Evolutionary conservation across 1,139 yeast species (phyloP), one percentile per base, ranked within the genome.

Genomic region (Candida labiduridarum): DNA sequence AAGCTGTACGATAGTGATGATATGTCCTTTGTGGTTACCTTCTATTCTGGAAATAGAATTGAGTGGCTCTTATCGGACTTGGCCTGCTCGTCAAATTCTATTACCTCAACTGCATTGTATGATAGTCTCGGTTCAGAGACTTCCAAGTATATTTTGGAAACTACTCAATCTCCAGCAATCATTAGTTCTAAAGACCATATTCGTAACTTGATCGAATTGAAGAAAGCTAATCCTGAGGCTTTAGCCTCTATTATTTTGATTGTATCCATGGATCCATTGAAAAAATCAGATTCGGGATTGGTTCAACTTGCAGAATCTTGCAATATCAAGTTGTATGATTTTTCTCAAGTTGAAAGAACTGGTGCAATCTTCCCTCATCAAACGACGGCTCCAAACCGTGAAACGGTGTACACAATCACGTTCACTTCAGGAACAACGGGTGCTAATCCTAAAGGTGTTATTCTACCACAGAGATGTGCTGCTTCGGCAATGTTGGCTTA

Each of bases 391-490:
- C 76, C 78, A 14, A 56, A 45, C 4, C 63, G 68, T 1, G 64
- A 65, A 9, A 61, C 74, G 1, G 51, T 71, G 30, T 74, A 63
- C 53, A 71, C 79, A 34, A 69, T 74, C 44, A 71, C 76, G 40
- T 74, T 72, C 51, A 74, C 78, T 18, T 71, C 76, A 2, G 79
- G 79, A 16, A 74, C 79, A 9, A 72, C 78, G 6, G 79, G 79
- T 1, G 56, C 73, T 6, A 63, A 65, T 41, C 77, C 79, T 10
- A 74, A 73, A 56, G 79, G 79, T 1, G 78, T 72, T 4, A 56
- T 68, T 52, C 60, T 74, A 41, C 57, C 69, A 6, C 77, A 74
- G 15, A 52, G 53, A n/a, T 63, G 63, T 43, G 68, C 69, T 2
- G 63, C 61, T 4, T 63, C 74, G 2, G 69, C 69, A 1, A 56